A percentile compares a stretch with the other conserved stretches of the same genome.
These are phyloP conservation scores for Termitomyces sp. DNA, from an alignment of 1,284 basidiomycete species.

Conservation along the genomic window DNA sequence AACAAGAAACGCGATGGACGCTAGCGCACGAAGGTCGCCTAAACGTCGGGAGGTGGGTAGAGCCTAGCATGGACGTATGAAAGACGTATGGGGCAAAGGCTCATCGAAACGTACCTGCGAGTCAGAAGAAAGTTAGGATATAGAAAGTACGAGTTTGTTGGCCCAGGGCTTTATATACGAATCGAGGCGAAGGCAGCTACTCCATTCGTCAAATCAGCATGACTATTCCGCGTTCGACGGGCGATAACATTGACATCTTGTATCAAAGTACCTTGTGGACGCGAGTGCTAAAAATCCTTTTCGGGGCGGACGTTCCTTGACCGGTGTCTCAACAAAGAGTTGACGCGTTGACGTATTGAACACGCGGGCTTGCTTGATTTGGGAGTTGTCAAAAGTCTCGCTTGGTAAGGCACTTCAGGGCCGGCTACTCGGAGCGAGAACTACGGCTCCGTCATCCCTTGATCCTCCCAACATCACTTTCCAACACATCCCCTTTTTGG, in stretches of 20 bases:
- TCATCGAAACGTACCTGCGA: conserved; percentile 2
- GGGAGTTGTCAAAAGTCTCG: not conserved
- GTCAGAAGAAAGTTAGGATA: not conserved
- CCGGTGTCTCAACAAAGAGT: not conserved
- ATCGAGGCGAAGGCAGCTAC: not conserved
- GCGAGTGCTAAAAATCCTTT: not conserved
- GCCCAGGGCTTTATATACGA: not conserved
- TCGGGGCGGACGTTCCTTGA: not conserved
- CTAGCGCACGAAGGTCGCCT: conserved; percentile 65
- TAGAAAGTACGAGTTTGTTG: not conserved
- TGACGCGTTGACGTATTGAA: not conserved
- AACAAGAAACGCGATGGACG: conserved; percentile 74
- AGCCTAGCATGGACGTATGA: conserved; percentile 15
- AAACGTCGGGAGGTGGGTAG: conserved; percentile 48
- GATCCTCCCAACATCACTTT: conserved; percentile 20
- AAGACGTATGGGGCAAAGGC: not conserved
- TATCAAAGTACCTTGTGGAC: conserved; percentile 1
- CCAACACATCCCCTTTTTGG: conserved; percentile 31
- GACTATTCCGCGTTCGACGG: conserved; percentile 18
- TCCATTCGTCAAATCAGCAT: not conserved
- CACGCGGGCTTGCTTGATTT: not conserved
- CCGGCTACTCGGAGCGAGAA: conserved; percentile 18
- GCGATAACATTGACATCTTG: conserved; percentile 22
- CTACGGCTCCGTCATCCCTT: conserved; percentile 10
- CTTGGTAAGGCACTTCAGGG: conserved; percentile 23